Evolutionary conservation across 2,329 filamentous ascomycete species (phyloP).

Genomic region (Sporothrix brunneoviolacea): DNA sequence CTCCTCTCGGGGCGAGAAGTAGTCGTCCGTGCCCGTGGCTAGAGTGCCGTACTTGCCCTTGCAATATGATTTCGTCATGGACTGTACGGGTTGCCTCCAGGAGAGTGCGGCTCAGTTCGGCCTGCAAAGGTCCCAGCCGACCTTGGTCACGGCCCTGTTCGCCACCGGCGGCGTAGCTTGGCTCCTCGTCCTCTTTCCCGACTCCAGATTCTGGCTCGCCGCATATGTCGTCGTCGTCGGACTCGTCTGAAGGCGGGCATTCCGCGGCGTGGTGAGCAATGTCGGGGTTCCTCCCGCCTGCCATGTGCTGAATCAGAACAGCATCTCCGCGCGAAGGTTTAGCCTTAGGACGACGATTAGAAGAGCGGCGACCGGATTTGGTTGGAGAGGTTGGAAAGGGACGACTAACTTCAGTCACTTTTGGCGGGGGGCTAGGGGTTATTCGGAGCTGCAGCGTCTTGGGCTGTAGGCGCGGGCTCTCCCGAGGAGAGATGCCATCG

Average conservation of each 20-base stretch:
- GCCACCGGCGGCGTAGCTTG: not conserved
- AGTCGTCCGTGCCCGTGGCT: not conserved
- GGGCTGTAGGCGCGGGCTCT: conserved; percentile 32
- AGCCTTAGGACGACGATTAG: conserved; percentile 49
- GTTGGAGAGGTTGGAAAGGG: conserved; percentile 23
- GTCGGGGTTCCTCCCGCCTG: conserved; percentile 56
- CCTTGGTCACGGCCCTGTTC: too few species aligned
- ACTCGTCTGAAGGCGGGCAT: conserved; percentile 36
- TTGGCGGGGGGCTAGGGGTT: conserved; percentile 45
- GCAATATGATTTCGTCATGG: too few species aligned
- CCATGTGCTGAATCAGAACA: conserved; percentile 60
- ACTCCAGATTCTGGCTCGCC: not conserved
- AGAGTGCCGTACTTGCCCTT: too few species aligned
- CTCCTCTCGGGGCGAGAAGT: not conserved
- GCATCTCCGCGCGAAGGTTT: conserved; percentile 55
- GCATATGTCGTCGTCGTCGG: conserved; percentile 6
- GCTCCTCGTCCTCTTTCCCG: not conserved
- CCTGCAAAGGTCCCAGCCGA: too few species aligned
- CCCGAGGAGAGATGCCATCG: conserved; percentile 36
- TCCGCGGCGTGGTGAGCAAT: conserved; percentile 53
- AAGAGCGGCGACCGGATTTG: conserved; percentile 35
- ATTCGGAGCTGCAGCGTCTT: conserved; percentile 39
- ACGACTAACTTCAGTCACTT: conserved; percentile 39
- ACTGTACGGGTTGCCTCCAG: too few species aligned
- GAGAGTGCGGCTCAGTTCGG: too few species aligned